Base-by-base conservation (phyloP, 352 stramenopile genomes). In the Phytophthora gonapodyides region DNA sequence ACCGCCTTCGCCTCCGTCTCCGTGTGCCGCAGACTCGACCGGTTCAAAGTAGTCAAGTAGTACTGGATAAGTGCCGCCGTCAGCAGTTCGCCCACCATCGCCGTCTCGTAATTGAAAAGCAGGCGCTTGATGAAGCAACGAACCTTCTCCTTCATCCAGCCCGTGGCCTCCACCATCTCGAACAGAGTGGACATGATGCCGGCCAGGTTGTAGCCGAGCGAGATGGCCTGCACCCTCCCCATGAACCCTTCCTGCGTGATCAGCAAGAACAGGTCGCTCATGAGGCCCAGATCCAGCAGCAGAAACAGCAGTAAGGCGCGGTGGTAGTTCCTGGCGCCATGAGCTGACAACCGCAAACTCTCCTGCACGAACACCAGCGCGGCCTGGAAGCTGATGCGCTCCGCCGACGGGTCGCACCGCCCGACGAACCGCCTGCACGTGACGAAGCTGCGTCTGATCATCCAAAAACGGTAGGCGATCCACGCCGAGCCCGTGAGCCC, bases 251-350 rank as follows among this genome's bases (percentile, higher is more conserved):
- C 47, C 24, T 69, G 51, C 2, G 53, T 57, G 12, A 68, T 63
- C 13, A 68, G 30, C 33, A 59, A 31, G 36, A 68, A 68, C 19
- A 68, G 45, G 43, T 68, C 60, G 15, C 44, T 35, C 60, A 68
- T 68, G 11, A 68, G 37, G 5, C 44, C 60, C n/a, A 62, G 50
- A n/a, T 58, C 49, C n/a, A 68, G 36, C 19, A 57, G 37, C 19
- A 57, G 9, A 16, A 58, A 63, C 21, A 63, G 2, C 16, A 68
- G 15, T 12, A 45, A 31, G 1, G 41, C 6, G 15, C 60, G 60
- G 5, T 68, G 52, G 13, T 41, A 48, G 40, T 59, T 69, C 17
- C n/a, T 65, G 13, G 47, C 52, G 12, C 49, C 49, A 16, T 57
- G 49, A 2, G 49, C 36, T 12, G 49, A 46, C 7, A 57, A 11